Evolutionary conservation across 192 early-diverging fungal species (phyloP).

Genomic region (Allomyces macrogynus): DNA sequence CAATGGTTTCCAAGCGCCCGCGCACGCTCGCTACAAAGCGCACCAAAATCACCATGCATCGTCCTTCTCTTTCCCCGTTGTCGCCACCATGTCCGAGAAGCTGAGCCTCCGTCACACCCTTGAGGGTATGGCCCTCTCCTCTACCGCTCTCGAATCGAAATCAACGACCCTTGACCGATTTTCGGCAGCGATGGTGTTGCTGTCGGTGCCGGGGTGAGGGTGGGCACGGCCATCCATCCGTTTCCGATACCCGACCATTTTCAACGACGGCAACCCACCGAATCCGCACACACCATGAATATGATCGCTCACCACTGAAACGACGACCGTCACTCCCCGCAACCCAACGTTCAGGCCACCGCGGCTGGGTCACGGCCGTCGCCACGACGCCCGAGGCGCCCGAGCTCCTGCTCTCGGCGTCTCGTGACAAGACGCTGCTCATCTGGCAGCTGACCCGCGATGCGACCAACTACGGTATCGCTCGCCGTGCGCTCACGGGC

Average conservation of each 20-base stretch:
- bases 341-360: slow-evolving; percentile 35
- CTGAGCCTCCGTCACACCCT: neutral
- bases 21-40: no score
- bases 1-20: no score
- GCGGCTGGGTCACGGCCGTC: slow-evolving; percentile 84
- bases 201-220: no score
- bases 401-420: slow-evolving; percentile 91
- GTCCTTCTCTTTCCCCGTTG: no score
- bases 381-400: slow-evolving; percentile 91
- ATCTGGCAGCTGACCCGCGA: slow-evolving; percentile 94
- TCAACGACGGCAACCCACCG: no score
- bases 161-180: neutral
- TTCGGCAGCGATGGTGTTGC: no score
- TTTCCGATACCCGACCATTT: no score
- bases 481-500: slow-evolving; percentile 75
- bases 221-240: no score
- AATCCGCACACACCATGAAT: no score
- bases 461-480: slow-evolving; percentile 76
- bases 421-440: slow-evolving; percentile 96
- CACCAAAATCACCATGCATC: no score
- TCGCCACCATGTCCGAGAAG: neutral
- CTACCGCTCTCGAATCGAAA: neutral
- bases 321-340: no score
- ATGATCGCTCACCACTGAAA: no score
- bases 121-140: slow-evolving; percentile 13